These are phyloP conservation scores for Trichoderma atroviride DNA, from an alignment of 2,329 filamentous ascomycete species.

Conservation along the genomic window DNA sequence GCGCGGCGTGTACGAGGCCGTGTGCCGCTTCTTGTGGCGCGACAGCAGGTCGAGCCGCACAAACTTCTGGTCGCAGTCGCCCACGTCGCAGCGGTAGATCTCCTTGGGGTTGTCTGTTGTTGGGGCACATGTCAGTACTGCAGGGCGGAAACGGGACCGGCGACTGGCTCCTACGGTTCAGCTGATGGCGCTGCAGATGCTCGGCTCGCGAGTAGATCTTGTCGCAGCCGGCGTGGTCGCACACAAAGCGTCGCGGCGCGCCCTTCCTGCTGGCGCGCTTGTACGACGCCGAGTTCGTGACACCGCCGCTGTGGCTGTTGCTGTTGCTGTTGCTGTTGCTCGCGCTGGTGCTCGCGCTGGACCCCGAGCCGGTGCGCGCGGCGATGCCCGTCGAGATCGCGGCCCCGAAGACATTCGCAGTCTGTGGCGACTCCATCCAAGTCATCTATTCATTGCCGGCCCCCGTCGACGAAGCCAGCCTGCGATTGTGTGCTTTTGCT, in stretches of 20 bases:
- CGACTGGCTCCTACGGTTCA: slow-evolving; percentile 66
- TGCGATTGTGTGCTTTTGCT: background rate
- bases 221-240: slow-evolving; percentile 71
- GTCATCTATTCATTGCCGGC: slow-evolving; percentile 27
- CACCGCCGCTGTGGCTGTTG: slow-evolving; percentile 26
- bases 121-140: slow-evolving; percentile 15
- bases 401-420: slow-evolving; percentile 21
- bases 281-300: slow-evolving; percentile 39
- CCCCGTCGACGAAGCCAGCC: slow-evolving; percentile 24
- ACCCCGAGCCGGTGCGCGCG: slow-evolving; percentile 7
- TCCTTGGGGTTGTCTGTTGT: slow-evolving; percentile 74
- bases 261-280: slow-evolving; percentile 57
- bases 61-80: slow-evolving; percentile 74
- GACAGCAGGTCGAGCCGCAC: slow-evolving; percentile 77
- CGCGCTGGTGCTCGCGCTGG: slow-evolving; percentile 22
- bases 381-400: slow-evolving; percentile 6
- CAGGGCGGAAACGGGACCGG: background rate
- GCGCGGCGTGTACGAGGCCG: slow-evolving; percentile 54
- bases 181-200: slow-evolving; percentile 78
- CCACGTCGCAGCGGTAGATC: slow-evolving; percentile 76
- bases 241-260: slow-evolving; percentile 58
- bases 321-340: slow-evolving; percentile 27
- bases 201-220: slow-evolving; percentile 81
- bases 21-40: slow-evolving; percentile 68
- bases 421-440: slow-evolving; percentile 33